Conservation (phyloP, 2,329 filamentous ascomycete genomes). For the Penicillium griseofulvum region DNA sequence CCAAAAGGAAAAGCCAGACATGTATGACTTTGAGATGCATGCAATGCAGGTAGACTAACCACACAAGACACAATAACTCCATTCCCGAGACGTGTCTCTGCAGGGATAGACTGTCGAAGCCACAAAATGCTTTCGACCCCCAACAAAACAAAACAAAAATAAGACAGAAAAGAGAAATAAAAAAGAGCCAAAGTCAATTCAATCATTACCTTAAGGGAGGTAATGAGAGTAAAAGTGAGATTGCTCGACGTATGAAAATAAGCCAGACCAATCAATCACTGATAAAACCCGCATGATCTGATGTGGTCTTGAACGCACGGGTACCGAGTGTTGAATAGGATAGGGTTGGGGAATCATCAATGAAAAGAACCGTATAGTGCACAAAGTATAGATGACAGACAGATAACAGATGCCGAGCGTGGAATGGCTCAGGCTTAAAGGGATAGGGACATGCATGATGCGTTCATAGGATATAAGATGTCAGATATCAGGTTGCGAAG, state of each 20-base stretch:
- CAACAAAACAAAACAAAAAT: neutral
- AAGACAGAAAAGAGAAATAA: neutral
- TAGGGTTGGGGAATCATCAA: constrained; percentile 4
- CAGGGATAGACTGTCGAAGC: neutral
- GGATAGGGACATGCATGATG: constrained; percentile 2
- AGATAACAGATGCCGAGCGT: neutral
- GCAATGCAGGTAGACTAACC: neutral
- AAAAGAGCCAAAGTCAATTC: neutral
- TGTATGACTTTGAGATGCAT: neutral
- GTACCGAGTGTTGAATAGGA: neutral
- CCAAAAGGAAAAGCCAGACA: neutral
- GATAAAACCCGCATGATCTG: neutral
- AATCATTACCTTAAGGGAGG: neutral
- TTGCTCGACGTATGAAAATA: neutral
- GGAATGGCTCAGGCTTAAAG: neutral
- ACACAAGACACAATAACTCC: constrained; percentile 1
- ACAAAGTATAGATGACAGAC: constrained; percentile 8
- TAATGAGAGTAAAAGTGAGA: neutral
- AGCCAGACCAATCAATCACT: neutral
- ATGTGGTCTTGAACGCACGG: neutral
- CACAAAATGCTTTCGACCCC: neutral
- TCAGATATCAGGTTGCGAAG: neutral
- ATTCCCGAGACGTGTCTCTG: neutral
- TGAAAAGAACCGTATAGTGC: neutral
- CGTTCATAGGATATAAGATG: neutral